Evolutionary conservation across 129 eudicot genomes (phyloP).

Genomic region (Solidago caesia): DNA sequence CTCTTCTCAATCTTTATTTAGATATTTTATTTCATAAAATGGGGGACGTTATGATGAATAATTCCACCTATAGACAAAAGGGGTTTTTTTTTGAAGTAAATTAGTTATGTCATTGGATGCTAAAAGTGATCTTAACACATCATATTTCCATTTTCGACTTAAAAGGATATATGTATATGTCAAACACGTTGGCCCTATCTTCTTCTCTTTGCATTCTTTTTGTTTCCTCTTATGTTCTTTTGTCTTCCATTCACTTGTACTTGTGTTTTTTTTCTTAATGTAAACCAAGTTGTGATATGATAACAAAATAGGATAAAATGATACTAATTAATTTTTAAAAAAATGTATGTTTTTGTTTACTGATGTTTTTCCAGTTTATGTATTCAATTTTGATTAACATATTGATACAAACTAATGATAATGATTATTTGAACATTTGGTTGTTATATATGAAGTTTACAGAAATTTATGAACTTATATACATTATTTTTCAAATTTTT

Average conservation of each 20-base stretch:
- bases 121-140: constrained; percentile 42
- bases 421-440: no score
- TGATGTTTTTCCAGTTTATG: no score
- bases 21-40: constrained; percentile 11
- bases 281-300: constrained; percentile 8
- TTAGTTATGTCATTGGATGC: constrained; percentile 33
- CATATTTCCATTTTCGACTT: constrained; percentile 36
- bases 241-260: constrained; percentile 14
- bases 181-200: constrained; percentile 31
- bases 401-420: no score
- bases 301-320: background rate
- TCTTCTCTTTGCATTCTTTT: constrained; percentile 20
- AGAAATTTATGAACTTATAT: background rate
- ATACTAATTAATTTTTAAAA: no score
- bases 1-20: background rate
- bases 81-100: constrained; percentile 28
- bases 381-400: no score
- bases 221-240: constrained; percentile 21
- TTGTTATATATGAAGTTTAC: background rate
- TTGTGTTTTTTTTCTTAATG: background rate
- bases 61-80: constrained; percentile 32
- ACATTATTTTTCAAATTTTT: no score
- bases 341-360: no score
- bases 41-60: constrained; percentile 38
- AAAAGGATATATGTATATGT: constrained; percentile 24